phyloP scores from a whole-genome alignment of 352 stramenopile species.

The Phytophthora litchii region DNA sequence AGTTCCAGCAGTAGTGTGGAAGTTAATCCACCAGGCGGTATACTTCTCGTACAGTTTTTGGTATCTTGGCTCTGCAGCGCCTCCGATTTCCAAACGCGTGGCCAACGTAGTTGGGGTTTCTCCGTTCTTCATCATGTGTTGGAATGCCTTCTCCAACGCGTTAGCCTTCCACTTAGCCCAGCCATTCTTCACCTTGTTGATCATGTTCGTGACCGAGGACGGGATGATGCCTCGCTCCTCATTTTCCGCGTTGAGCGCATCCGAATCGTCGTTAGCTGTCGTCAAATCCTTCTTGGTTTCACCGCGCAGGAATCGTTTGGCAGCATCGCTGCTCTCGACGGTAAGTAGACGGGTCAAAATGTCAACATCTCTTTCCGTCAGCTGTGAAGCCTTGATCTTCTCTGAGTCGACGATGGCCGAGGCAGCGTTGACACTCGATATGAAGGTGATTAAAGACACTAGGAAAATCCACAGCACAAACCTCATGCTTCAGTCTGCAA shows the following conservation, averaged over 20 bases:
- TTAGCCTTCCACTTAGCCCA: constrained; percentile 10
- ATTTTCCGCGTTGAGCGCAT: not conserved
- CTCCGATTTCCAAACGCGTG: constrained; percentile 15
- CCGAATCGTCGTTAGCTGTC: not conserved
- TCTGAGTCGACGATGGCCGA: constrained; percentile 1
- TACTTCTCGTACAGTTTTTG: constrained; percentile 9
- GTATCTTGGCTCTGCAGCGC: constrained; percentile 1
- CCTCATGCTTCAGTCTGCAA: constrained; percentile 8
- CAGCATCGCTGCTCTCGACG: constrained; percentile 2
- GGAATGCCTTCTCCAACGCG: constrained; percentile 14
- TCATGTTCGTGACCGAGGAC: constrained; percentile 6
- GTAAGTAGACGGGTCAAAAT: constrained; percentile 9
- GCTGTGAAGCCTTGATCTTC: not conserved
- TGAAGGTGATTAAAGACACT: constrained; percentile 2
- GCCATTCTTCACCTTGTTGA: constrained; percentile 15
- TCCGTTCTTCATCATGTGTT: constrained; percentile 21
- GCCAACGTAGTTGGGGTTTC: constrained; percentile 16
- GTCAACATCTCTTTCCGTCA: constrained; percentile 9
- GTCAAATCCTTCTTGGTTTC: constrained; percentile 13
- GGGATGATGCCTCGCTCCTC: constrained; percentile 18
- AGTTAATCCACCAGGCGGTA: constrained; percentile 11
- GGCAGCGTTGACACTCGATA: constrained; percentile 1
- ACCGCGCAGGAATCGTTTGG: constrained; percentile 17
- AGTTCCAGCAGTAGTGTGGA: constrained; percentile 4
- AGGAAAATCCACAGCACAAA: constrained; percentile 20